phyloP scores from a whole-genome alignment of 192 early-diverging fungal genomes.

The Powellomyces hirtus region DNA sequence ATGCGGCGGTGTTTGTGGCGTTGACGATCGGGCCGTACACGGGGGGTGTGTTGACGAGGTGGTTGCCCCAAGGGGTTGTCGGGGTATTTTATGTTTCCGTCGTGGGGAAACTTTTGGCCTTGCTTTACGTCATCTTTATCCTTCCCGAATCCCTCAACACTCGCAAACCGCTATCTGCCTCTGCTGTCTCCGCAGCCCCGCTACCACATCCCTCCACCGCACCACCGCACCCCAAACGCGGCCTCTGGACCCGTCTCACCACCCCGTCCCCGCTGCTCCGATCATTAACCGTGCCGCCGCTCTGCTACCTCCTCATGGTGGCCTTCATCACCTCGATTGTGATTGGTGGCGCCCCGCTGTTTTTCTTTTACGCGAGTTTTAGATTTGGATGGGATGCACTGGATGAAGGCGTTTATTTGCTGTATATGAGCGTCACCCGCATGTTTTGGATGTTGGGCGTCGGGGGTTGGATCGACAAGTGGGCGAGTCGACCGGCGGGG shows the following conservation, averaged over 20 bases:
- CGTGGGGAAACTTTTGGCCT: constrained; percentile 21
- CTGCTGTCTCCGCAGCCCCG: background rate
- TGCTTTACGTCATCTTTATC: constrained; percentile 33
- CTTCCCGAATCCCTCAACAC: constrained; percentile 38
- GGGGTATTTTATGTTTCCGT: constrained; percentile 35
- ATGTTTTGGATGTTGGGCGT: constrained; percentile 37
- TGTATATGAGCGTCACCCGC: constrained; percentile 25
- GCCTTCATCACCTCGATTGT: constrained; percentile 26
- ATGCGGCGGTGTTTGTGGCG: constrained; percentile 35
- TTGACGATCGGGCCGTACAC: constrained; percentile 39
- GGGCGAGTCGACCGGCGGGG: background rate
- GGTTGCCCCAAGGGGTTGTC: constrained; percentile 24
- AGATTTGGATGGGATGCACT: constrained; percentile 48
- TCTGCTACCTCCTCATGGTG: constrained; percentile 17
- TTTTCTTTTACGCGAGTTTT: constrained; percentile 40
- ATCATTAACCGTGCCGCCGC: constrained; percentile 6
- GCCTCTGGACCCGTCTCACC: background rate
- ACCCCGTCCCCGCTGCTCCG: background rate
- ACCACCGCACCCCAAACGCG: background rate
- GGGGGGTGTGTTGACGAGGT: constrained; percentile 31
- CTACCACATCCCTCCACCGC: background rate
- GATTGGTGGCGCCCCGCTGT: constrained; percentile 26
- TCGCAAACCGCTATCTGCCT: background rate
- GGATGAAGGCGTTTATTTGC: constrained; percentile 37
- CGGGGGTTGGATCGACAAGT: constrained; percentile 9